phyloP scores from a whole-genome alignment of 371 early-diverging fungal genomes.

The Encephalitozoon hellem region DNA sequence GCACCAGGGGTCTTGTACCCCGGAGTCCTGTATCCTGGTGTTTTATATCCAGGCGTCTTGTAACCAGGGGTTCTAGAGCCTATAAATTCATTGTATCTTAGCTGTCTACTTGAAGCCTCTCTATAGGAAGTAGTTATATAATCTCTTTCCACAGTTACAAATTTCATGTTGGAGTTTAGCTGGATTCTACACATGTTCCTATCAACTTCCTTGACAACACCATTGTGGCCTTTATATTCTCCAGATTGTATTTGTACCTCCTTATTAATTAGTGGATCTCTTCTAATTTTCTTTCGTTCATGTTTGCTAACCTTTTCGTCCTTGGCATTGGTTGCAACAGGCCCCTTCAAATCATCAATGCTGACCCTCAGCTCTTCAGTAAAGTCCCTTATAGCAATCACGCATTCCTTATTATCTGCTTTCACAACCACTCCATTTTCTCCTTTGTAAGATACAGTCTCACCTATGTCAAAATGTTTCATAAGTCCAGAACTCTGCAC shows the following conservation, averaged over 20 bases:
- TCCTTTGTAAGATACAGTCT: constrained; percentile 61
- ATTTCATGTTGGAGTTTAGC: constrained; percentile 74
- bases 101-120: not conserved
- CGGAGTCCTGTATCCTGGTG: constrained; percentile 34
- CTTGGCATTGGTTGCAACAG: constrained; percentile 66
- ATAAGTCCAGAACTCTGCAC: constrained; percentile 64
- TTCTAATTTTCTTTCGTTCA: constrained; percentile 27
- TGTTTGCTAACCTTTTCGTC: constrained; percentile 63
- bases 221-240: constrained; percentile 87
- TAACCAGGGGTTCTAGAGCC: constrained; percentile 31
- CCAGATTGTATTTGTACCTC: constrained; percentile 78
- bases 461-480: constrained; percentile 75
- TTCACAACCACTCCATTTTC: constrained; percentile 71
- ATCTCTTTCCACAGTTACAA: constrained; percentile 64
- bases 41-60: constrained; percentile 45
- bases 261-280: constrained; percentile 72
- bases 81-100: not conserved
- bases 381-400: constrained; percentile 43
- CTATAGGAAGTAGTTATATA: not conserved
- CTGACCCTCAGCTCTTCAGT: constrained; percentile 52
- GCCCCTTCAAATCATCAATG: constrained; percentile 61
- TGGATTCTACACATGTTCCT: constrained; percentile 74
- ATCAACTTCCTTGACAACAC: constrained; percentile 79
- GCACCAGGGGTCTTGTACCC: not conserved
- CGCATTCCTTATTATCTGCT: constrained; percentile 67